Evolutionary conservation across 768 basidiomycete species (phyloP).

Genomic region (Boletus insuetus): DNA sequence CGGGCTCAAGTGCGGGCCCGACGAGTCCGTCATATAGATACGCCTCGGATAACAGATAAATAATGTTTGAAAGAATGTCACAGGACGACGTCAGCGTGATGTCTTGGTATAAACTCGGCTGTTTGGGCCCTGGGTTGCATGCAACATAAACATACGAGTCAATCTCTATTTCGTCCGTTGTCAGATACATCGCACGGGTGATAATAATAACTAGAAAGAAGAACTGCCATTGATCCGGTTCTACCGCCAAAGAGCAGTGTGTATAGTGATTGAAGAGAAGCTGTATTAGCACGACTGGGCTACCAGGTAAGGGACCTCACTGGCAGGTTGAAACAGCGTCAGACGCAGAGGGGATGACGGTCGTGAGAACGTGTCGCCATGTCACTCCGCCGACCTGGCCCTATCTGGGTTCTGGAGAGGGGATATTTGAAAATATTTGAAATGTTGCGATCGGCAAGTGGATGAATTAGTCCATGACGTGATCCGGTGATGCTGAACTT

Average conservation of each 20-base stretch:
- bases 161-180: constrained; percentile 14
- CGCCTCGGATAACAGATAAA: neutral
- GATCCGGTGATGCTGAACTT: constrained; percentile 26
- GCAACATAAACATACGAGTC: neutral
- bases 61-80: neutral
- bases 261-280: neutral
- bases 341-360: neutral
- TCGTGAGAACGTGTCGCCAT: constrained; percentile 2
- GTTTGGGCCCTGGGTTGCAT: neutral
- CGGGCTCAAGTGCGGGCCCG: neutral
- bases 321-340: neutral
- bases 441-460: constrained; percentile 32
- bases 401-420: constrained; percentile 2
- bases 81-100: neutral
- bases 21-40: no score
- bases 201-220: constrained; percentile 4
- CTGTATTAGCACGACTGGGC: neutral
- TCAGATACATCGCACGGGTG: constrained; percentile 4
- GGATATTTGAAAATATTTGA: constrained; percentile 5
- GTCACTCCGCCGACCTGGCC: constrained; percentile 1
- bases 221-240: neutral
- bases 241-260: neutral
- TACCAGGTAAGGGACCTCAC: no score
- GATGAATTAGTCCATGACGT: constrained; percentile 31
- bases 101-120: neutral